These are phyloP conservation scores for Corynascus novoguineensis DNA, from an alignment of 495 filamentous ascomycete genomes.

Conservation along the genomic window DNA sequence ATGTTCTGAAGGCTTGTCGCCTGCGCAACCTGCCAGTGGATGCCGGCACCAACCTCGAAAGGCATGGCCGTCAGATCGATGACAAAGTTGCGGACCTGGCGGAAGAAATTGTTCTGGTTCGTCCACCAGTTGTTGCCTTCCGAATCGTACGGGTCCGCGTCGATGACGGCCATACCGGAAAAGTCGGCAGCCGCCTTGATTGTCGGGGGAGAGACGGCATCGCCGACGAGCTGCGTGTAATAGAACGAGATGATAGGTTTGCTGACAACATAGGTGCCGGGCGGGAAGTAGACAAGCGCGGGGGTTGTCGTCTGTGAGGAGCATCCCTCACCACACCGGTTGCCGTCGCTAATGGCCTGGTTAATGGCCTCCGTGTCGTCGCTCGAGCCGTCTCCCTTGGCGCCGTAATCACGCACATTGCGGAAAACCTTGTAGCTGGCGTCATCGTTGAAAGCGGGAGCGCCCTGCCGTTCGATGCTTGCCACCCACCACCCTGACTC, in stretches of 20 bases:
- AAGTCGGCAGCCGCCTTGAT: conserved; percentile 72
- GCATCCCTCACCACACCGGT: conserved; percentile 71
- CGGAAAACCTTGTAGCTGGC: conserved; percentile 68
- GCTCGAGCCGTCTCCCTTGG: conserved; percentile 62
- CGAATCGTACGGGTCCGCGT: conserved; percentile 74
- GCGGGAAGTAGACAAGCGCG: conserved; percentile 74
- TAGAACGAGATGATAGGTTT: conserved; percentile 67
- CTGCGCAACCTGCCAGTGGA: conserved; percentile 98
- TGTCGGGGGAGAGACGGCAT: conserved; percentile 61
- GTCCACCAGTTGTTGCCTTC: conserved; percentile 60
- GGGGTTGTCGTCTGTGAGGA: conserved; percentile 74
- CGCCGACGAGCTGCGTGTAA: conserved; percentile 77
- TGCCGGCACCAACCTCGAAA: conserved; percentile 60
- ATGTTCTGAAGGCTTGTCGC: conserved; percentile 90
- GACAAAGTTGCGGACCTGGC: conserved; percentile 88
- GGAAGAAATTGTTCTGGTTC: conserved; percentile 99
- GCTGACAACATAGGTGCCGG: conserved; percentile 68
- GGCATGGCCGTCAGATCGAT: conserved; percentile 78
- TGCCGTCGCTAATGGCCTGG: conserved; percentile 67
- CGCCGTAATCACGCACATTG: conserved; percentile 72
- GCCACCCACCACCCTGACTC: conserved; percentile 65
- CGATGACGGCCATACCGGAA: conserved; percentile 81
- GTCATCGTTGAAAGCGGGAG: conserved; percentile 54
- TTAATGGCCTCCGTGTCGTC: conserved; percentile 93
- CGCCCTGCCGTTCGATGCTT: conserved; percentile 64